phyloP scores from a whole-genome alignment of 2,329 filamentous ascomycete genomes.

The Paecilomyces dactylethromorphus region DNA sequence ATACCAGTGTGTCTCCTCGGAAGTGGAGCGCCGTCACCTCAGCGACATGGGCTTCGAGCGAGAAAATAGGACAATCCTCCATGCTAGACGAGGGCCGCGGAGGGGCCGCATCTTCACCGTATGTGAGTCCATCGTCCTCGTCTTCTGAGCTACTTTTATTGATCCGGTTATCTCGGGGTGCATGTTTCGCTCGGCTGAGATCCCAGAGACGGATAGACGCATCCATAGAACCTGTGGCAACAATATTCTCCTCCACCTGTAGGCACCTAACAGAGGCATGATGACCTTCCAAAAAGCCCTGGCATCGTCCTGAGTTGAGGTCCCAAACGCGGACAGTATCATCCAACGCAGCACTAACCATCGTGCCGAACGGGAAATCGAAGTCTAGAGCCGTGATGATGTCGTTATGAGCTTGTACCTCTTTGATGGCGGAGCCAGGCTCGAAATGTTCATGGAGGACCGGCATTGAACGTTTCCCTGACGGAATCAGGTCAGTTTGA shows the following conservation, averaged over 20 bases:
- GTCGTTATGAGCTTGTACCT: slow-evolving; percentile 83
- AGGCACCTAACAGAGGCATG: slow-evolving; percentile 86
- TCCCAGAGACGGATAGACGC: slow-evolving; percentile 95
- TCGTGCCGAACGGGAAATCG: slow-evolving; percentile 91
- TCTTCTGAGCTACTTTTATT: slow-evolving; percentile 44
- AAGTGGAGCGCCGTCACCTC: slow-evolving; percentile 94
- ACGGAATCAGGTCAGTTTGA: slow-evolving; percentile 30
- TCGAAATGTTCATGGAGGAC: slow-evolving; percentile 94
- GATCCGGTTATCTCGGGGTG: slow-evolving; percentile 54
- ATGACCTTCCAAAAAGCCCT: slow-evolving; percentile 87
- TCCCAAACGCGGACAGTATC: slow-evolving; percentile 97
- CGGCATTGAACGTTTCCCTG: slow-evolving; percentile 70
- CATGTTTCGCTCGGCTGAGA: slow-evolving; percentile 78
- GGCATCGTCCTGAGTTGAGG: slow-evolving; percentile 84
- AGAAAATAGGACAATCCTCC: slow-evolving; percentile 82
- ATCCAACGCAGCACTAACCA: slow-evolving; percentile 87
- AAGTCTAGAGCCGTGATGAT: slow-evolving; percentile 88
- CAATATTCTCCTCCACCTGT: slow-evolving; percentile 91
- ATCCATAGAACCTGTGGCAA: slow-evolving; percentile 90
- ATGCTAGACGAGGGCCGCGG: slow-evolving; percentile 67
- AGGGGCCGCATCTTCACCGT: slow-evolving; percentile 64
- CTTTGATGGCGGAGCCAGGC: slow-evolving; percentile 78
- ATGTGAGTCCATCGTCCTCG: slow-evolving; percentile 60
- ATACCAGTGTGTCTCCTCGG: slow-evolving; percentile 80
- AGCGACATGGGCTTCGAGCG: slow-evolving; percentile 82